A percentile compares a stretch with the other conserved stretches of the same genome.
phyloP scores from a whole-genome alignment of 331 rosid genomes.

The Telfairia occidentalis region DNA sequence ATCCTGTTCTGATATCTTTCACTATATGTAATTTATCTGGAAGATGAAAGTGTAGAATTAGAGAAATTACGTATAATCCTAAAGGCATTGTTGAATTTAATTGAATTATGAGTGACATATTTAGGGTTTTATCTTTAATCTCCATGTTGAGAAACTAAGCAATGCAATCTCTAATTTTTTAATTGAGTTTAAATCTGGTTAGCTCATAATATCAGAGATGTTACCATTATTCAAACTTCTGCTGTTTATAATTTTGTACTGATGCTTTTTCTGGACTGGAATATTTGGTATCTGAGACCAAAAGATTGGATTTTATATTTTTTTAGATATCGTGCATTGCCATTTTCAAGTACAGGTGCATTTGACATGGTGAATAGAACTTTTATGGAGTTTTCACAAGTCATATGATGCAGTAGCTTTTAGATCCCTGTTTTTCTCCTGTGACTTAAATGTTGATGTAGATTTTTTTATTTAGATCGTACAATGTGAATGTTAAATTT shows the following conservation, averaged over 20 bases:
- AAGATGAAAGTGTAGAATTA: background rate
- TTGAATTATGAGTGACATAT: background rate
- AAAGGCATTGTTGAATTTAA: background rate
- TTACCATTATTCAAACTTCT: background rate
- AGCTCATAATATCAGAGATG: background rate
- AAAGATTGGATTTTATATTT: background rate
- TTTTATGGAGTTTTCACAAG: background rate
- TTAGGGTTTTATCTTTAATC: background rate
- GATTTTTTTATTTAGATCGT: background rate
- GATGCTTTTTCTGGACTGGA: background rate
- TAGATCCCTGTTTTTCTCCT: background rate
- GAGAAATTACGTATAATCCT: background rate
- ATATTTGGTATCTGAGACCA: background rate
- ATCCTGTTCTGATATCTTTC: background rate
- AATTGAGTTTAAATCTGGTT: background rate
- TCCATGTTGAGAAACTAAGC: background rate
- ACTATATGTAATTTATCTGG: background rate
- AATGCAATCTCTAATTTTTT: background rate
- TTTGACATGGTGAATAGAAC: background rate
- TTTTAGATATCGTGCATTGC: background rate
- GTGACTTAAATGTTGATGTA: background rate
- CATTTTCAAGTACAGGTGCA: background rate
- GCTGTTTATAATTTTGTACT: background rate
- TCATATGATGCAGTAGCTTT: background rate
- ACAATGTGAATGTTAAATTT: background rate